Evolutionary conservation across 2,329 filamentous ascomycete genomes (phyloP), one percentile per base, ranked within the genome.

Genomic region (Dothideomycetes sp.): DNA sequence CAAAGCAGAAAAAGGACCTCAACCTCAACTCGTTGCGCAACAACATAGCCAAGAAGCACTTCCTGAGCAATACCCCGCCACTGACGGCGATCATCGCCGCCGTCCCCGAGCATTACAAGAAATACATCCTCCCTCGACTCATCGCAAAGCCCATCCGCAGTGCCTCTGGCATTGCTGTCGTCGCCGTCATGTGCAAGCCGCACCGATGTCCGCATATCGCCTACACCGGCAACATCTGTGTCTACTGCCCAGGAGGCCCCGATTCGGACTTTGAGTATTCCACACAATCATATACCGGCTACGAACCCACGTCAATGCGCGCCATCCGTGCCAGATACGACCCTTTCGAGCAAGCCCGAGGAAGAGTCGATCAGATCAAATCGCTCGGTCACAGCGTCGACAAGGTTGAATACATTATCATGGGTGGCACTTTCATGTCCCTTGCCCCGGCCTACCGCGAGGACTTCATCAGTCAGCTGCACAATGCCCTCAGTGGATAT

Each of bases 381-480:
- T 84, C 85, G 2, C 72, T 98, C 0, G 91, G 91, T 1, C 91
- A 98, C 62, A 94, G 86, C 34, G 91, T 98, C 35, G 91, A 98
- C 66, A 98, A 98, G 62, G 91, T 98, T 17, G 91, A 98, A 67
- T 98, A 96, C 62, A 98, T 98, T 57, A 94, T 98, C 58, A 98
- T 98, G 91, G 91, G 91, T 44, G 91, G 91, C 49, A 98, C 91
- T 0, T 98, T 98, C 64, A 98, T 98, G 93, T 96, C 89, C 3
- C 65, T 98, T 18, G 74, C 89, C 7, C 79, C 87, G 53, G 79
- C 81, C 17, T 98, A 98, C 61, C 73, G 91, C 19, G 85, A 98
- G 45, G 79, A 84, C 41, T 98, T 98, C 54, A 94, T 98, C 44
- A 82, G 87, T 1, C 89, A 95, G 56, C 72, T 98, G 37, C 91